These are phyloP conservation scores for Candida germanica DNA, from an alignment of 805 yeast species.

Conservation along the genomic window DNA sequence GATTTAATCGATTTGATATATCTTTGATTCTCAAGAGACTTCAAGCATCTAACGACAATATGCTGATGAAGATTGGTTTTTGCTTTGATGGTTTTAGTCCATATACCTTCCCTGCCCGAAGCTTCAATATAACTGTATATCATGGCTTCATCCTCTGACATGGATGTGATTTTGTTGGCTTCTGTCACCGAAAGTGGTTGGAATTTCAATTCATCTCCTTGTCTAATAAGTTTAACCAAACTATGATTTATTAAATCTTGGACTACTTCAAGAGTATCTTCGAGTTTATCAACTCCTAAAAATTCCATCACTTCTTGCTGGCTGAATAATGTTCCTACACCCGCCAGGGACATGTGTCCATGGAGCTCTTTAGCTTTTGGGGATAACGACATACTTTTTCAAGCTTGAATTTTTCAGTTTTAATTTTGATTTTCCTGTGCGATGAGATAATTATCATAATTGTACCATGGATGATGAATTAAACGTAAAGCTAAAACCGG, in stretches of 20 bases:
- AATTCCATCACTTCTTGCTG: slow-evolving; percentile 66
- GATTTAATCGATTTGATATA: slow-evolving; percentile 86
- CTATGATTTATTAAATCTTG: slow-evolving; percentile 56
- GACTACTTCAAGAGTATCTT: slow-evolving; percentile 45
- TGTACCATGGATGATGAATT: too few species aligned
- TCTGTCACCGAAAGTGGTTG: slow-evolving; percentile 71
- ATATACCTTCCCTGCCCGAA: slow-evolving; percentile 90
- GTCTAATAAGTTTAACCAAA: slow-evolving; percentile 65
- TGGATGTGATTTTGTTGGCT: slow-evolving; percentile 71
- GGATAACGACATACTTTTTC: neutral
- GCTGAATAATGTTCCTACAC: slow-evolving; percentile 50
- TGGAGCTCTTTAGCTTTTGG: slow-evolving; percentile 56
- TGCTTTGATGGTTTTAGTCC: slow-evolving; percentile 90
- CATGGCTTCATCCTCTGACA: slow-evolving; percentile 86
- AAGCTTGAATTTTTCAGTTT: neutral
- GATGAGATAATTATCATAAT: too few species aligned
- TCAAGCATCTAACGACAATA: slow-evolving; percentile 80
- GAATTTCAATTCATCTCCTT: slow-evolving; percentile 65
- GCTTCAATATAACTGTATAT: slow-evolving; percentile 90
- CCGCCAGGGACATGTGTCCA: slow-evolving; percentile 54
- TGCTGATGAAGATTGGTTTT: slow-evolving; percentile 88
- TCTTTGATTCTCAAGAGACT: slow-evolving; percentile 73
- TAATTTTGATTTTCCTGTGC: too few species aligned
- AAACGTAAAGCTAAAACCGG: too few species aligned
- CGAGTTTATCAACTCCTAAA: slow-evolving; percentile 40